Percentiles rank a stretch among this genome's conserved stretches.
These are phyloP conservation scores for Globomyces sp. DNA, from an alignment of 371 early-diverging fungal species.

Conservation along the genomic window DNA sequence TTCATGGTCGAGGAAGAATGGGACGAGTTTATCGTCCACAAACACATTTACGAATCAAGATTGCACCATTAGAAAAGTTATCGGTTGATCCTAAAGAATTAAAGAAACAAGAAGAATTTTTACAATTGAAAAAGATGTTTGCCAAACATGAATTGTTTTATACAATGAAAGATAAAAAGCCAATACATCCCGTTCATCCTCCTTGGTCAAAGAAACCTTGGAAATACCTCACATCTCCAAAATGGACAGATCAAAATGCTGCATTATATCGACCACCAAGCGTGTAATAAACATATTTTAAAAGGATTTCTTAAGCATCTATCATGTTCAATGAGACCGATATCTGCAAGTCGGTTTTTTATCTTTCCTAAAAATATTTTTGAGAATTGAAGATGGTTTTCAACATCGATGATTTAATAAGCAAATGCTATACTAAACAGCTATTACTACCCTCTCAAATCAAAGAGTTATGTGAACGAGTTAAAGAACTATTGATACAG, in stretches of 20 bases:
- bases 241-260: conserved; percentile 35
- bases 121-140: conserved; percentile 27
- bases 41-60: conserved; percentile 80
- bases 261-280: conserved; percentile 5
- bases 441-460: conserved; percentile 82
- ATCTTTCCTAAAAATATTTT: too few species aligned
- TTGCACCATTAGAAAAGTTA: conserved; percentile 52
- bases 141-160: conserved; percentile 29
- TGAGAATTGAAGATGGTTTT: not conserved
- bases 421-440: conserved; percentile 69
- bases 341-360: too few species aligned
- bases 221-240: conserved; percentile 42
- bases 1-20: conserved; percentile 79
- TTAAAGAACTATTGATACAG: conserved; percentile 79
- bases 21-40: conserved; percentile 76
- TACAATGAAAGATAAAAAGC: conserved; percentile 25
- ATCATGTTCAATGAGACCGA: too few species aligned
- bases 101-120: conserved; percentile 22
- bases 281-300: too few species aligned
- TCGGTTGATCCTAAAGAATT: conserved; percentile 21
- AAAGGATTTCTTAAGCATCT: too few species aligned
- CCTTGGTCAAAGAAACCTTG: conserved; percentile 43
- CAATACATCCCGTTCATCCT: conserved; percentile 27
- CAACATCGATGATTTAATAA: conserved; percentile 45
- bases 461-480: conserved; percentile 83